Conservation (phyloP, 352 stramenopile genomes). For the Phytophthora hybrid region DNA sequence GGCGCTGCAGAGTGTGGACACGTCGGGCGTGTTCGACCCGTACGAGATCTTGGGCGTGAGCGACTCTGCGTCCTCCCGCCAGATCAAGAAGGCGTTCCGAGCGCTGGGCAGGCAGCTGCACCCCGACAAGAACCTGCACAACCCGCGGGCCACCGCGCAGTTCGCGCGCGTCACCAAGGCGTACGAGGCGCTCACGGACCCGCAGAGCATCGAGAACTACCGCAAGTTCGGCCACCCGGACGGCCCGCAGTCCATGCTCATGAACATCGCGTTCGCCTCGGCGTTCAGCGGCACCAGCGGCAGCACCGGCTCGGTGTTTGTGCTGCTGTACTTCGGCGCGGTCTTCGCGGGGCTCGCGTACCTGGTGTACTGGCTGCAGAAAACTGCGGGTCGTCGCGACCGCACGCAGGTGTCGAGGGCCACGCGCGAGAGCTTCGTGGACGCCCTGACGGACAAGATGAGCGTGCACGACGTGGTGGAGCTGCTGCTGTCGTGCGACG, state of each 20-base stretch:
- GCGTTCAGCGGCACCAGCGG: slow-evolving; percentile 52
- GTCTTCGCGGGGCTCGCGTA: slow-evolving; percentile 71
- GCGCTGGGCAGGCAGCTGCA: slow-evolving; percentile 73
- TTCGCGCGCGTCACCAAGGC: slow-evolving; percentile 86
- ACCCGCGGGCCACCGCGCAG: slow-evolving; percentile 46
- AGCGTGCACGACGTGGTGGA: slow-evolving; percentile 85
- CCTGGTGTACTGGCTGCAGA: slow-evolving; percentile 68
- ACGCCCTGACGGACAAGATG: slow-evolving; percentile 74
- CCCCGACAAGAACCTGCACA: slow-evolving; percentile 83
- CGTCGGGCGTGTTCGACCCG: slow-evolving; percentile 82
- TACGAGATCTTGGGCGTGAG: slow-evolving; percentile 87
- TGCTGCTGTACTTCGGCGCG: slow-evolving; percentile 74
- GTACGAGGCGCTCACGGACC: slow-evolving; percentile 87
- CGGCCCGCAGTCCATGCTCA: slow-evolving; percentile 75
- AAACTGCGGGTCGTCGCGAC: slow-evolving; percentile 61
- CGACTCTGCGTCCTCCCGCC: slow-evolving; percentile 53
- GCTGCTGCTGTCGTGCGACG: slow-evolving; percentile 74
- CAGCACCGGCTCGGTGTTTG: slow-evolving; percentile 63
- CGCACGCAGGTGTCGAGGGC: slow-evolving; percentile 66
- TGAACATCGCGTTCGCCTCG: slow-evolving; percentile 77
- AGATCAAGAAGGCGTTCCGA: slow-evolving; percentile 86
- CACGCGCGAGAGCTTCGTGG: slow-evolving; percentile 55
- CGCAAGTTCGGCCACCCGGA: slow-evolving; percentile 85
- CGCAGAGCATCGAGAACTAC: slow-evolving; percentile 78
- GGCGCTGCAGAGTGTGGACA: slow-evolving; percentile 76